These are phyloP conservation scores for Diaporthe velutina DNA, from an alignment of 2,329 filamentous ascomycete species.

Conservation along the genomic window DNA sequence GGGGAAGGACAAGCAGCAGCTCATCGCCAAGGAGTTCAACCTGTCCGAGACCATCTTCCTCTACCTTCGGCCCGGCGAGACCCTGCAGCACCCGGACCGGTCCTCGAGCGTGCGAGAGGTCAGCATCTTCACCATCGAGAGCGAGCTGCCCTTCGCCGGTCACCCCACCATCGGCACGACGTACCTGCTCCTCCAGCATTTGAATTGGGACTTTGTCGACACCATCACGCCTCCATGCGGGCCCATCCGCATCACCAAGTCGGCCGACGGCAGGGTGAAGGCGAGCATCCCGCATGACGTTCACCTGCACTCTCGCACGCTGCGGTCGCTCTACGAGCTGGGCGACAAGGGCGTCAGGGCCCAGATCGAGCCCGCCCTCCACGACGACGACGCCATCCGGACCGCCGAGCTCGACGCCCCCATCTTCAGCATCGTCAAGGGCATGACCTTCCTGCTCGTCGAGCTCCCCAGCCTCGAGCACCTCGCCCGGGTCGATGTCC, in stretches of 20 bases:
- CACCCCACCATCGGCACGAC: conserved; percentile 72
- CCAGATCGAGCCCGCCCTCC: conserved; percentile 49
- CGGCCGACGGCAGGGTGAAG: conserved; percentile 58
- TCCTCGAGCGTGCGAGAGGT: conserved; percentile 56
- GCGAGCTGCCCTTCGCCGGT: conserved; percentile 72
- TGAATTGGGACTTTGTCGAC: conserved; percentile 50
- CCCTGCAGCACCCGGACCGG: conserved; percentile 41
- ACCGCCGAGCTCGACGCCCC: conserved; percentile 58
- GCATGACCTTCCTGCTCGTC: conserved; percentile 80
- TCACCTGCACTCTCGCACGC: conserved; percentile 66
- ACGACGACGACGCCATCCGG: conserved; percentile 47
- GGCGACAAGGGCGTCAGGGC: conserved; percentile 43
- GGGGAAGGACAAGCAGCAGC: conserved; percentile 66
- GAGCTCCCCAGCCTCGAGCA: conserved; percentile 71
- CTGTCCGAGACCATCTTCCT: conserved; percentile 75
- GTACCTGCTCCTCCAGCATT: conserved; percentile 58
- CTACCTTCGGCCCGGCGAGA: conserved; percentile 57
- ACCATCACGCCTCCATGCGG: conserved; percentile 69
- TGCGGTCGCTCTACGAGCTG: conserved; percentile 50
- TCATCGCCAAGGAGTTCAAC: conserved; percentile 73
- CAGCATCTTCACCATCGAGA: conserved; percentile 69
- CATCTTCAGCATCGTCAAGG: conserved; percentile 75
- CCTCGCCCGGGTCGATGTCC: conserved; percentile 58
- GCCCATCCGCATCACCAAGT: conserved; percentile 59
- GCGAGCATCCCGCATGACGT: conserved; percentile 77